Percentiles rank a stretch among this genome's conserved stretches.
Conservation (phyloP, 2,329 filamentous ascomycete genomes). For the Aspergillus flavus region DNA sequence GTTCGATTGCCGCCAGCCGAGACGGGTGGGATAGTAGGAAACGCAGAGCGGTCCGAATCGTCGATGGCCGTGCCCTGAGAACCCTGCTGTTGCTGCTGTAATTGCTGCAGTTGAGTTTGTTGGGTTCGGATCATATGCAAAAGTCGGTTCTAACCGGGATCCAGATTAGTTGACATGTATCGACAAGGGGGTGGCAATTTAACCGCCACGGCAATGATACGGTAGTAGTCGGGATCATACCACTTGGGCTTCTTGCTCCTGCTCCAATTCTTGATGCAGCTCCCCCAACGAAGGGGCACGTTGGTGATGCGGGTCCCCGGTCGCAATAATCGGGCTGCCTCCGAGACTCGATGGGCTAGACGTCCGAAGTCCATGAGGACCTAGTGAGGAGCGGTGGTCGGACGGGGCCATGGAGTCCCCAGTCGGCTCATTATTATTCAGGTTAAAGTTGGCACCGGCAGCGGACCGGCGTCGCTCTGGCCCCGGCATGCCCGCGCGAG, state of each 20-base stretch:
- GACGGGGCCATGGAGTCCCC: constrained; percentile 39
- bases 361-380: constrained; percentile 42
- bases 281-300: constrained; percentile 52
- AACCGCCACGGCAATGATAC: background rate
- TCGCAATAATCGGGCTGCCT: constrained; percentile 44
- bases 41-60: constrained; percentile 48
- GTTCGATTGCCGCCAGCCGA: constrained; percentile 34
- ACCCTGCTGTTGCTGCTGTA: constrained; percentile 35
- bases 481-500: constrained; percentile 40
- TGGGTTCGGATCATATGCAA: constrained; percentile 53
- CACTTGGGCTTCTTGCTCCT: constrained; percentile 56
- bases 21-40: constrained; percentile 37
- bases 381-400: constrained; percentile 43
- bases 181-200: constrained; percentile 4
- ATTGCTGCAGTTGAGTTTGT: constrained; percentile 48
- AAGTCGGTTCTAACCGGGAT: constrained; percentile 48
- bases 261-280: constrained; percentile 54
- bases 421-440: constrained; percentile 39
- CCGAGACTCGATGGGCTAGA: constrained; percentile 48
- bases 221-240: constrained; percentile 30
- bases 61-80: constrained; percentile 37
- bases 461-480: constrained; percentile 48
- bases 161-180: constrained; percentile 10
- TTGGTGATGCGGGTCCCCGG: constrained; percentile 52
- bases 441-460: constrained; percentile 42